Evolutionary conservation across 257 asterid genomes (phyloP).

Genomic region (Ehretia macrophylla): DNA sequence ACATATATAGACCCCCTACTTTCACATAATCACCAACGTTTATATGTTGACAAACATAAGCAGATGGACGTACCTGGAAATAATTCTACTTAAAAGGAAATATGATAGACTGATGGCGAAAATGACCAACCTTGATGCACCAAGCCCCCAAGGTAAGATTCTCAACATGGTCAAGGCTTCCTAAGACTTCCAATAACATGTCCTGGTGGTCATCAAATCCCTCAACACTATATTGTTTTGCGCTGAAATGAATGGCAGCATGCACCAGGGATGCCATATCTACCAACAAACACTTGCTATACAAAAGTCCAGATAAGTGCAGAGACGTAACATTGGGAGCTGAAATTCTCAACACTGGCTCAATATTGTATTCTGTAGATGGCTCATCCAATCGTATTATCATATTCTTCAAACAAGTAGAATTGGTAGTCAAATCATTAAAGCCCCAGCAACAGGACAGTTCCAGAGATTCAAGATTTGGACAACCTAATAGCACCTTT

Average conservation of each 20-base stretch:
- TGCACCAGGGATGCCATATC: slow-evolving; percentile 3
- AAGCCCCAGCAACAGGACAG: not conserved
- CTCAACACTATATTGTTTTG: not conserved
- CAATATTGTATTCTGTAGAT: not conserved
- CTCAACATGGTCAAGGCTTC: slow-evolving; percentile 10
- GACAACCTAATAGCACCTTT: slow-evolving; percentile 8
- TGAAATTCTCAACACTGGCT: not conserved
- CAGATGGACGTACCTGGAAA: too few relatives aligned
- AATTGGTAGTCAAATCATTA: not conserved
- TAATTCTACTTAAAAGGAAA: too few relatives aligned
- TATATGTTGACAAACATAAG: not conserved
- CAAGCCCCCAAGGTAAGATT: not conserved
- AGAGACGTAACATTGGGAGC: slow-evolving; percentile 7
- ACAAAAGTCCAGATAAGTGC: slow-evolving; percentile 1
- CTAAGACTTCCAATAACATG: slow-evolving; percentile 1
- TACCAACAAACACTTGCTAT: slow-evolving; percentile 1
- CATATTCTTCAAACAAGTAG: slow-evolving; percentile 7
- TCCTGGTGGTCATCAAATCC: not conserved
- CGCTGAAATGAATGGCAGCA: not conserved
- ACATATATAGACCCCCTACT: too few relatives aligned
- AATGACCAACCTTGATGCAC: slow-evolving; percentile 11
- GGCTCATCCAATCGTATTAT: not conserved
- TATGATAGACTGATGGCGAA: not conserved
- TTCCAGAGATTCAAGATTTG: slow-evolving; percentile 3
- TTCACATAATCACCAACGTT: too few relatives aligned